Evolutionary conservation across 2,329 filamentous ascomycete genomes (phyloP).

Genomic region (Penicillium crustosum): DNA sequence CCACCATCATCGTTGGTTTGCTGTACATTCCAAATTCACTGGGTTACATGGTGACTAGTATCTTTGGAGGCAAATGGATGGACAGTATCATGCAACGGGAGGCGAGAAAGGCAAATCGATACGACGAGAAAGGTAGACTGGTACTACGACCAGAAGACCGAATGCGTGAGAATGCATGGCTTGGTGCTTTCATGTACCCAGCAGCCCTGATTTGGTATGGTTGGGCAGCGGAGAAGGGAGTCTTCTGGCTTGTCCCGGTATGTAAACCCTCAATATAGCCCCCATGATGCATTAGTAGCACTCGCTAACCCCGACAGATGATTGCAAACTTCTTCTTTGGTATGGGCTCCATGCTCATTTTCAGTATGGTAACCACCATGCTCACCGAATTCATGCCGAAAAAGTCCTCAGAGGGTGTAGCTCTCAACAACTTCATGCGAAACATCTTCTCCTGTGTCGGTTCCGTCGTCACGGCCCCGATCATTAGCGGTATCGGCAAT

Average conservation of each 20-base stretch:
- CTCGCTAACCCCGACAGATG: slow-evolving; percentile 36
- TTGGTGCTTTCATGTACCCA: slow-evolving; percentile 70
- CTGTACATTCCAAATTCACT: slow-evolving; percentile 74
- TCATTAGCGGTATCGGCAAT: slow-evolving; percentile 69
- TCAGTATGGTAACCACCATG: slow-evolving; percentile 74
- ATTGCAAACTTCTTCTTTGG: slow-evolving; percentile 74
- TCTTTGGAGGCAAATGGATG: slow-evolving; percentile 74
- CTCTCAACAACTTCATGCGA: slow-evolving; percentile 76
- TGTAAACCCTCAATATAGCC: slow-evolving; percentile 16
- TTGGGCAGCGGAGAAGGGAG: slow-evolving; percentile 65
- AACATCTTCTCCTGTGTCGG: slow-evolving; percentile 77
- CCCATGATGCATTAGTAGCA: not conserved
- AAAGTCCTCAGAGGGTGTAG: slow-evolving; percentile 69
- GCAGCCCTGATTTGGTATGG: slow-evolving; percentile 72
- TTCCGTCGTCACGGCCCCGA: slow-evolving; percentile 66
- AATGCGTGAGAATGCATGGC: slow-evolving; percentile 78
- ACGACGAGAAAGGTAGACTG: slow-evolving; percentile 65
- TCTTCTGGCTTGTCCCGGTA: slow-evolving; percentile 62
- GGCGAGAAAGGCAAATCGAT: slow-evolving; percentile 67
- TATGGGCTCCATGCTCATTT: slow-evolving; percentile 74
- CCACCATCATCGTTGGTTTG: slow-evolving; percentile 67
- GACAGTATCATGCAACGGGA: slow-evolving; percentile 78
- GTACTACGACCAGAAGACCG: slow-evolving; percentile 75
- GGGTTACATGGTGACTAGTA: slow-evolving; percentile 68
- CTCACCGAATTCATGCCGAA: slow-evolving; percentile 79